Conservation (phyloP, 108 stramenopile genomes). For the Skeletonema marinoi region DNA sequence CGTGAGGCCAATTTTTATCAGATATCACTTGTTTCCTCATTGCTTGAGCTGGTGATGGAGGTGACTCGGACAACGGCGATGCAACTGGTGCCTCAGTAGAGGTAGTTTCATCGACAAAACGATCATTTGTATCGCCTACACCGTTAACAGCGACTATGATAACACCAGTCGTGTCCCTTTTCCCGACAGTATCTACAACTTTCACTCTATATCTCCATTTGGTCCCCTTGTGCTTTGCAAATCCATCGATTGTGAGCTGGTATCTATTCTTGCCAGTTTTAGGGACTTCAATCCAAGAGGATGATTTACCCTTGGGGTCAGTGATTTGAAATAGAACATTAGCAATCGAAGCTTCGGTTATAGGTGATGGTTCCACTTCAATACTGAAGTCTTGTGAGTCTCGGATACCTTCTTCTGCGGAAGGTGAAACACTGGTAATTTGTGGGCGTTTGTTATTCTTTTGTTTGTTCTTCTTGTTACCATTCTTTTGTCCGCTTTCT, state of each 20-base stretch:
- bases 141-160: conserved; percentile 12
- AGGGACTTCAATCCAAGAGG: conserved; percentile 19
- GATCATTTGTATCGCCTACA: conserved; percentile 2
- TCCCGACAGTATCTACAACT: conserved; percentile 24
- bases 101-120: neutral
- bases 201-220: conserved; percentile 28
- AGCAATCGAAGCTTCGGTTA: neutral
- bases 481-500: conserved; percentile 1
- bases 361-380: conserved; percentile 5
- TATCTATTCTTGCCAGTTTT: conserved; percentile 2
- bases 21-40: conserved; percentile 6
- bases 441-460: conserved; percentile 8
- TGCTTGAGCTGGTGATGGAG: neutral
- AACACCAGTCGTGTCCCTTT: conserved; percentile 5
- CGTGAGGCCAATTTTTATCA: conserved; percentile 34
- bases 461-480: conserved; percentile 2
- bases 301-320: conserved; percentile 7
- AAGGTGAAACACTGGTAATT: neutral
- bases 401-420: neutral
- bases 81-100: neutral
- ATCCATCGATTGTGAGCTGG: conserved; percentile 41
- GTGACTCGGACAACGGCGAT: neutral
- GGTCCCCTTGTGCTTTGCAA: conserved; percentile 7
- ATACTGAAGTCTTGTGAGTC: conserved; percentile 16
- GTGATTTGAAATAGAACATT: conserved; percentile 20